A percentile compares a stretch with the other conserved stretches of the same genome.
These are phyloP conservation scores for Ananas comosus DNA, from an alignment of 176 grass and related monocot genomes.

Conservation along the genomic window DNA sequence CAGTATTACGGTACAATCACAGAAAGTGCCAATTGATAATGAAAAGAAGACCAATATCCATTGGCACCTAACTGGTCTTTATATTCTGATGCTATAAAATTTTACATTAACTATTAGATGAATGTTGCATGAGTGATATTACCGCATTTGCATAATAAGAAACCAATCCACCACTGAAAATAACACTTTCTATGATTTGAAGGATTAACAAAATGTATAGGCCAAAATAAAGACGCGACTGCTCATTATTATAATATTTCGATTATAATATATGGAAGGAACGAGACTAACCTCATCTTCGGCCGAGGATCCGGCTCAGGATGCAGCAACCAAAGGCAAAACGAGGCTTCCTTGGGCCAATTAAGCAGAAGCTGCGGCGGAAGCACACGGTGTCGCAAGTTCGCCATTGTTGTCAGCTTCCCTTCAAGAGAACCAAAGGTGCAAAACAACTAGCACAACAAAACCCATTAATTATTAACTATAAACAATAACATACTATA, in stretches of 20 bases:
- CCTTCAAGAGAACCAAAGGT: constrained; percentile 68
- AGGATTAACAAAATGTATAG: neutral
- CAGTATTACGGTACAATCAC: too few species aligned
- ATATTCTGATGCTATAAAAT: too few species aligned
- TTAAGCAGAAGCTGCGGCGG: constrained; percentile 75
- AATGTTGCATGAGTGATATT: too few species aligned
- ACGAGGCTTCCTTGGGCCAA: constrained; percentile 91
- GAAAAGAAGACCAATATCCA: too few species aligned
- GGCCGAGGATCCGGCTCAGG: constrained; percentile 64
- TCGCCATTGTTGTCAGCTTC: constrained; percentile 75
- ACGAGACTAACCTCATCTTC: constrained; percentile 56
- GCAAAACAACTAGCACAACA: constrained; percentile 58
- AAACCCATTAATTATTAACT: neutral
- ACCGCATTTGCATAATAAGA: too few species aligned
- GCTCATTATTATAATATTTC: neutral
- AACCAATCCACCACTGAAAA: too few species aligned
- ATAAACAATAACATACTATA: neutral
- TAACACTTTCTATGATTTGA: too few species aligned
- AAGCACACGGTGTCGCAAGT: constrained; percentile 70
- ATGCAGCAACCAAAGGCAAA: constrained; percentile 94
- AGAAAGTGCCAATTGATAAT: too few species aligned
- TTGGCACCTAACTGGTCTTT: too few species aligned
- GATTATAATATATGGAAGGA: neutral
- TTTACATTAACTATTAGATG: too few species aligned
- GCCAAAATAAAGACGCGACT: neutral